phyloP scores from a whole-genome alignment of 2,329 filamentous ascomycete species.

The Xylariaceae sp. region DNA sequence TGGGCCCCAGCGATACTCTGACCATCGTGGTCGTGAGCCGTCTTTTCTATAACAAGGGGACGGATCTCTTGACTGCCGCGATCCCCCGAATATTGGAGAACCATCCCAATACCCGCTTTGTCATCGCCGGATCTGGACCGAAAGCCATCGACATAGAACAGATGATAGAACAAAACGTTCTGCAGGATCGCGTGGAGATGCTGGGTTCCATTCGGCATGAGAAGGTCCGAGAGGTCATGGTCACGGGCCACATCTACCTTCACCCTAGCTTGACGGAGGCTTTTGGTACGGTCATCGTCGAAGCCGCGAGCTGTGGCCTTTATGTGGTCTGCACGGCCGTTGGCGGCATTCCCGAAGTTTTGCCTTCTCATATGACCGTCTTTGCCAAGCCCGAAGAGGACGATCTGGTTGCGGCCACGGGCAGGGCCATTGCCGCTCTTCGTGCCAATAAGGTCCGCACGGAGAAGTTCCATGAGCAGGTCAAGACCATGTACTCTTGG shows the following conservation, averaged over 20 bases:
- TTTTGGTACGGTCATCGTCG: constrained; percentile 95
- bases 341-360: constrained; percentile 91
- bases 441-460: constrained; percentile 82
- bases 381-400: constrained; percentile 97
- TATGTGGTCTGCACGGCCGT: constrained; percentile 97
- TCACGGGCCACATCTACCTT: constrained; percentile 90
- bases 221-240: constrained; percentile 95
- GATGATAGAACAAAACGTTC: constrained; percentile 90
- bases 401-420: constrained; percentile 83
- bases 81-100: constrained; percentile 86
- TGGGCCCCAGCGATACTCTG: constrained; percentile 78
- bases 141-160: constrained; percentile 98
- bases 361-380: constrained; percentile 93
- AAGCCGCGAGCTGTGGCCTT: constrained; percentile 89
- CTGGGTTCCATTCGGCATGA: constrained; percentile 90
- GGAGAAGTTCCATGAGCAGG: constrained; percentile 91
- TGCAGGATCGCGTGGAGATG: constrained; percentile 90
- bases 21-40: constrained; percentile 96
- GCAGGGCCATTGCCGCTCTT: constrained; percentile 78
- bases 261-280: constrained; percentile 93
- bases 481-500: constrained; percentile 99
- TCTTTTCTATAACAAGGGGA: constrained; percentile 98
- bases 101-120: constrained; percentile 90
- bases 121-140: constrained; percentile 90
- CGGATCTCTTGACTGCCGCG: constrained; percentile 89